A percentile compares a stretch with the other conserved stretches of the same genome.
phyloP scores from a whole-genome alignment of 768 basidiomycete species.

The Serendipita vermifera region DNA sequence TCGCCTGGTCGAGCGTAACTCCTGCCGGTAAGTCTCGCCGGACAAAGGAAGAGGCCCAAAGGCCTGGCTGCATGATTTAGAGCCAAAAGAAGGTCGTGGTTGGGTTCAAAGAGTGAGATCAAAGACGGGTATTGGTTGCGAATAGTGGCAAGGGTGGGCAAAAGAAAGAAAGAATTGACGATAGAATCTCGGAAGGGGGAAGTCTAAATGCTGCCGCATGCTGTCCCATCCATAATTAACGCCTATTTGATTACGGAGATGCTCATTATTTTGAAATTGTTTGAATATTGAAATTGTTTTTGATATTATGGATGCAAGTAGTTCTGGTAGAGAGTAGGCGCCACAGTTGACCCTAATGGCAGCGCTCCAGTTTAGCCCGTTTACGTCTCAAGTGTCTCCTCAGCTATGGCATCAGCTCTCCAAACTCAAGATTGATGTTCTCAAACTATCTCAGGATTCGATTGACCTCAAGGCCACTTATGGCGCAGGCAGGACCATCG shows the following conservation, averaged over 20 bases:
- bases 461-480: constrained; percentile 56
- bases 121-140: too few species aligned
- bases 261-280: too few species aligned
- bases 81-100: not conserved
- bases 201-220: too few species aligned
- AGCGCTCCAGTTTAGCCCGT: constrained; percentile 69
- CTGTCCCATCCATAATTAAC: too few species aligned
- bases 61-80: not conserved
- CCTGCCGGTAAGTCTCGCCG: not conserved
- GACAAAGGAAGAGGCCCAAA: not conserved
- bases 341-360: not conserved
- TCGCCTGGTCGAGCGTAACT: not conserved
- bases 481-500: constrained; percentile 52
- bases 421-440: constrained; percentile 77
- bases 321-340: too few species aligned
- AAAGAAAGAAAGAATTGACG: too few species aligned
- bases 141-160: too few species aligned
- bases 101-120: not conserved
- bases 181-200: too few species aligned
- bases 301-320: too few species aligned
- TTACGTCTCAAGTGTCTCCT: constrained; percentile 77
- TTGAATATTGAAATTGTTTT: too few species aligned
- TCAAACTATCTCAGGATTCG: constrained; percentile 64
- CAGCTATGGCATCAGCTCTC: constrained; percentile 90
- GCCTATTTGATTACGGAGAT: too few species aligned